These are phyloP conservation scores for Epichloe sp. DNA, from an alignment of 2,329 filamentous ascomycete species.

Conservation along the genomic window DNA sequence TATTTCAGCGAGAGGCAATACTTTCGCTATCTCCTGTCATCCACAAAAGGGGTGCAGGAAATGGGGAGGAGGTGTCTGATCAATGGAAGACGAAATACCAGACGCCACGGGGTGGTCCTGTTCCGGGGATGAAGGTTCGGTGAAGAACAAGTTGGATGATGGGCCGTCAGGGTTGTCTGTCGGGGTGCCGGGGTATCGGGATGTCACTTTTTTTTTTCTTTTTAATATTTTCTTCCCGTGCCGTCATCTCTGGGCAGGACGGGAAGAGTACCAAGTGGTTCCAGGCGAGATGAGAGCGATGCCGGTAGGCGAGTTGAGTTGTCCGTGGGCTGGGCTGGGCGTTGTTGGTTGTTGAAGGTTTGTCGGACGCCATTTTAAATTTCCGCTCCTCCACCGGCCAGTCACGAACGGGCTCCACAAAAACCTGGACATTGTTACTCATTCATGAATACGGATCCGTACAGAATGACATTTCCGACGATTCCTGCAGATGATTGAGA, in stretches of 20 bases:
- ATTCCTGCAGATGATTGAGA: no score
- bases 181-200: background rate
- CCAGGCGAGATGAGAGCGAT: background rate
- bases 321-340: background rate
- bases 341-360: slow-evolving; percentile 6
- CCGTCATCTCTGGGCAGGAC: no score
- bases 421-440: no score
- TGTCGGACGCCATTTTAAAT: background rate
- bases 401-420: background rate
- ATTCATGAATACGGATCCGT: no score
- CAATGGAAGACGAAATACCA: background rate
- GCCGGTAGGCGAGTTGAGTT: no score
- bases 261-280: background rate
- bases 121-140: background rate
- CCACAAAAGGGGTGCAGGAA: no score
- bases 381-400: no score
- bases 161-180: background rate
- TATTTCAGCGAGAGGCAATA: no score
- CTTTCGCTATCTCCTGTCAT: no score
- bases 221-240: no score
- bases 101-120: background rate
- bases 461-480: no score
- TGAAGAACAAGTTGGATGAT: background rate
- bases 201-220: background rate
- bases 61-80: background rate